Evolutionary conservation across 306 rosid species (phyloP), one percentile per base, ranked within the genome.

Genomic region (Inga oerstediana): DNA sequence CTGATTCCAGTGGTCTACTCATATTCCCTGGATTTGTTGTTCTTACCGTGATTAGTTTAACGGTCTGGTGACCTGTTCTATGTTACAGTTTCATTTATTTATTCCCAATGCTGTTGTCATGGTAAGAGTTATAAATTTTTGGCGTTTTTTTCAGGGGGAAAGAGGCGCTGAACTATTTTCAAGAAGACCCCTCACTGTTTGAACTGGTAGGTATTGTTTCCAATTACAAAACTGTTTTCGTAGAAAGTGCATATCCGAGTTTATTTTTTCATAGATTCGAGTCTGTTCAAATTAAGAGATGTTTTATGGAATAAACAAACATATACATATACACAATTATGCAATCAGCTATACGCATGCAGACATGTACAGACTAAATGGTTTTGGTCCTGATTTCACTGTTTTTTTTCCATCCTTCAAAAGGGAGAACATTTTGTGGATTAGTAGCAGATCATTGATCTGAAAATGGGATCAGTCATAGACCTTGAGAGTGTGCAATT

Each of bases 161-260:
- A 84, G 98, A 95, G 78, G 99, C 99, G 0, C 93, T 93, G 74
- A 74, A 90, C 73, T 95, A 95, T 89, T 95, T 95, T 89, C 88
- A 85, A 37, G 94, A 89, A 76, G 97, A 95, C 22, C 90, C 89
- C 1, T 84, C 89, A 14, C 82, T 95, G 35, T 95, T 93, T 87
- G 88, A 92, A 80, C 34, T 90, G 84, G 98, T 95, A 89, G 79
- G 89, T 48, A 64, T 44, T 80, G 20, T 73, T 78, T 85, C 56
- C 75, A 58, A 35, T 45, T 43, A 41, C 58, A 43, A 11, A 27
- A 17, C 44, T 64, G 2, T 51, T 76, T 27, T 30, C 15, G 44
- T 49, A 32, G 30, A 51, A 16, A 49, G 61, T 48, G 22, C 22
- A 73, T 14, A 24, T 45, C 20, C 7, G 61, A 73, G 4, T 15